Base-by-base conservation (phyloP, 257 asterid species). In the Linderniella brevidens region DNA sequence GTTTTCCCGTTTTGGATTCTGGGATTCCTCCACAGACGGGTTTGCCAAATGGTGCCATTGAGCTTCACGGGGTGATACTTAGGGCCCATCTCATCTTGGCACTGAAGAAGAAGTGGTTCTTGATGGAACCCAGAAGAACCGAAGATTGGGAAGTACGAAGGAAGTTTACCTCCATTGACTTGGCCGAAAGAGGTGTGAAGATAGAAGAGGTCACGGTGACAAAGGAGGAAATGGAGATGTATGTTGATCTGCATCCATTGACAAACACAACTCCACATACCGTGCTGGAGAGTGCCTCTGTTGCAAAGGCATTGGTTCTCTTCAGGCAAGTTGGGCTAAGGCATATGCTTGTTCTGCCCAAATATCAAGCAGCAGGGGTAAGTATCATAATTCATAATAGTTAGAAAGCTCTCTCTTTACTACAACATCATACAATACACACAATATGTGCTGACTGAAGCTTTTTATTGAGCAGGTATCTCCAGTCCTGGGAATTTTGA, bases 61-160 rank as follows among this genome's bases (percentile, higher is more conserved):
- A 78, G 59, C 60, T 86, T 58, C 84, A 74, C 48, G 96, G 93
- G 58, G 46, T 86, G 55, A 64, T 86, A 47, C 68, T 79, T 57
- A 64, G 94, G 67, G 79, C 84, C 57, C 93, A 82, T 71, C 85
- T 82, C 25, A 68, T 75, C 9, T 63, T 77, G 60, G 81, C 60
- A 55, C 70, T 79, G 49, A 78, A 73, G 55, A 79, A 76, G 72
- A 86, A 82, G 78, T 86, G 86, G 80, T 82, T 81, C 77, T 53
- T 81, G 68, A 71, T 48, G 56, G 94, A 78, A 56, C 72, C 68
- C 42, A 53, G 86, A 59, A 67, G 73, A 53, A 73, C 81, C 13
- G 79, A 86, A 60, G 86, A 81, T n/a, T 74, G 77, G 86, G 92
- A 86, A 68, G 94, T 81, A 56, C 67, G 85, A 55, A 66, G 82